phyloP scores from a whole-genome alignment of 306 rosid genomes.

The Pachyrhizus erosus region DNA sequence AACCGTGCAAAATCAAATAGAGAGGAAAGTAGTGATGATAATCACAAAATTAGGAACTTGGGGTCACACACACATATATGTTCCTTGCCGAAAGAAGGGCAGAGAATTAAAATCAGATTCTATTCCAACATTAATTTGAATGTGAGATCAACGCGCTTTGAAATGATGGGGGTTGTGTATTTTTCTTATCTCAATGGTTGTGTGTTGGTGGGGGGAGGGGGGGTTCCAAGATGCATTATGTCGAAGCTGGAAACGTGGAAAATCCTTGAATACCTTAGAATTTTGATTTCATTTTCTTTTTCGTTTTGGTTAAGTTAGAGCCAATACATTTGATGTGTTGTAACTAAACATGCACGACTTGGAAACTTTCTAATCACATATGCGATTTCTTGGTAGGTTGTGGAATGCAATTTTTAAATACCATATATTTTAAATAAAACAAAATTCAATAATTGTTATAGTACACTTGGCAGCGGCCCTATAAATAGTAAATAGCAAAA shows the following conservation, averaged over 20 bases:
- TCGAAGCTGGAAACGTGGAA: too few relatives aligned
- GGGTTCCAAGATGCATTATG: too few relatives aligned
- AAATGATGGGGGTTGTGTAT: too few relatives aligned
- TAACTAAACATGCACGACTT: background rate
- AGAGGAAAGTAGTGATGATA: background rate
- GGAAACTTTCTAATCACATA: background rate
- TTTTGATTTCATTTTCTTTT: constrained; percentile 44
- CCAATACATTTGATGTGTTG: constrained; percentile 29
- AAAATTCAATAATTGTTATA: constrained; percentile 2
- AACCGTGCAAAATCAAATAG: too few relatives aligned
- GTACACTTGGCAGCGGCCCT: constrained; percentile 61
- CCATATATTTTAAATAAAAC: constrained; percentile 29
- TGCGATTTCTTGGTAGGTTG: constrained; percentile 15
- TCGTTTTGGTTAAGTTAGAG: constrained; percentile 26
- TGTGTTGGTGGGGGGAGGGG: too few relatives aligned
- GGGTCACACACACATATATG: background rate
- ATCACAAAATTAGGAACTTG: constrained; percentile 13
- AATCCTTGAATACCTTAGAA: constrained; percentile 31
- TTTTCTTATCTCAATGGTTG: too few relatives aligned
- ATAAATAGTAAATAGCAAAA: constrained; percentile 9
- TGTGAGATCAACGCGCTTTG: background rate
- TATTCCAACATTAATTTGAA: constrained; percentile 23
- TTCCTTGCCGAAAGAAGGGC: constrained; percentile 26
- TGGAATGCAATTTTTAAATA: constrained; percentile 21
- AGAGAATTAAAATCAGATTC: constrained; percentile 20